phyloP scores from a whole-genome alignment of 1,139 yeast species.

The Blastobotrys arbuscula region DNA sequence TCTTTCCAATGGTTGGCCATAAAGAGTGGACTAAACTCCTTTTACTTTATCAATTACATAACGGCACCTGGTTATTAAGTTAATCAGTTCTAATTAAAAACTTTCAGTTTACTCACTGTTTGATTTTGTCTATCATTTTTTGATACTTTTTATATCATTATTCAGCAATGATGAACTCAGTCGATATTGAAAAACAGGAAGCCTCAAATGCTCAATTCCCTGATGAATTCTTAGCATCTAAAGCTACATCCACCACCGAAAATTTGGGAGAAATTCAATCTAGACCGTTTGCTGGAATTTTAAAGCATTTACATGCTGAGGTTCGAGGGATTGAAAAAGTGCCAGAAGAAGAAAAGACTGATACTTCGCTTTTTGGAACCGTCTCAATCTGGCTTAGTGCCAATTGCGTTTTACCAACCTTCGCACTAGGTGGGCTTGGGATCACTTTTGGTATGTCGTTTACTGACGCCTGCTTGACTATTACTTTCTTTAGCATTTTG shows the following conservation, averaged over 20 bases:
- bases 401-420: slow-evolving; percentile 81
- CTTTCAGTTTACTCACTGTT: too few species aligned
- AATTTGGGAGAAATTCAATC: neutral
- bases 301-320: slow-evolving; percentile 37
- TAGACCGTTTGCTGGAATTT: too few species aligned
- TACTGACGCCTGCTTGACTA: slow-evolving; percentile 58
- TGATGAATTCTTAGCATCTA: too few species aligned
- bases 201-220: too few species aligned
- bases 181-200: slow-evolving; percentile 58
- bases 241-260: neutral
- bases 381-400: slow-evolving; percentile 94
- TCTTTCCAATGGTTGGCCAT: too few species aligned
- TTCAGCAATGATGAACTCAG: neutral
- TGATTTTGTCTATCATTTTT: too few species aligned
- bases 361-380: slow-evolving; percentile 57
- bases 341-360: slow-evolving; percentile 63
- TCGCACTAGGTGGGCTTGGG: slow-evolving; percentile 77
- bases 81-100: too few species aligned
- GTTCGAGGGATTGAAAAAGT: slow-evolving; percentile 64
- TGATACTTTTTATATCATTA: too few species aligned
- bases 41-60: too few species aligned
- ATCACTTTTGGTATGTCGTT: slow-evolving; percentile 49
- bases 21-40: too few species aligned
- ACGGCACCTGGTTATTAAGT: too few species aligned
- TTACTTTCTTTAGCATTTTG: slow-evolving; percentile 64